These are phyloP conservation scores for Diaporthe batatas DNA, from an alignment of 2,329 filamentous ascomycete genomes.

Conservation along the genomic window DNA sequence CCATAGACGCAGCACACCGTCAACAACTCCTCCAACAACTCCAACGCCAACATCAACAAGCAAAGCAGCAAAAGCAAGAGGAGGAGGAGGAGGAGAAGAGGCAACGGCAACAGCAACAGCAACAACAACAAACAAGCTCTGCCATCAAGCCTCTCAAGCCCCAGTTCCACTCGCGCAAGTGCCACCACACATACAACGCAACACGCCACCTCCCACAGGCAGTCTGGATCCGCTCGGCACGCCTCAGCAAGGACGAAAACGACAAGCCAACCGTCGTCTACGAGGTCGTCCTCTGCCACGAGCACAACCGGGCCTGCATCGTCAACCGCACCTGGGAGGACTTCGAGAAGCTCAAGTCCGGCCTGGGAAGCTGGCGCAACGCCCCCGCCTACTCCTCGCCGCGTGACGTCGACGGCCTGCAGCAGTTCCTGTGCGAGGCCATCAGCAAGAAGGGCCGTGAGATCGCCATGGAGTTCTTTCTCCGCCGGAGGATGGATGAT, in stretches of 20 bases:
- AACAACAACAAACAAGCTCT: not conserved
- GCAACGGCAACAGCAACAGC: not conserved
- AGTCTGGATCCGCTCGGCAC: slow-evolving; percentile 45
- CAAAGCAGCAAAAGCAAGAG: not conserved
- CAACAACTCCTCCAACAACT: slow-evolving; percentile 12
- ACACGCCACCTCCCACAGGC: slow-evolving; percentile 44
- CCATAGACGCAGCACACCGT: slow-evolving; percentile 21
- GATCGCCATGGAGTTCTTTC: slow-evolving; percentile 47
- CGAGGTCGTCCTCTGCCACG: slow-evolving; percentile 49
- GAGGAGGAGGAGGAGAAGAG: not conserved
- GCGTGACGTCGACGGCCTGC: slow-evolving; percentile 43
- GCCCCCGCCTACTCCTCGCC: slow-evolving; percentile 33
- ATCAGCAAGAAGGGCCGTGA: slow-evolving; percentile 41
- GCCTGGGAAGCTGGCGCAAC: slow-evolving; percentile 37
- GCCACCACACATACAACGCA: slow-evolving; percentile 51
- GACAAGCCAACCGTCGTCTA: slow-evolving; percentile 42
- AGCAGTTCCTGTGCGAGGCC: slow-evolving; percentile 44
- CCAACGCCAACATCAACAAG: slow-evolving; percentile 1
- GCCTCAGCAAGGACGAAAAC: slow-evolving; percentile 16
- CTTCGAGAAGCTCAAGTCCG: slow-evolving; percentile 44
- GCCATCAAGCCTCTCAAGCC: slow-evolving; percentile 43
- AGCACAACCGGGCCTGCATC: slow-evolving; percentile 51
- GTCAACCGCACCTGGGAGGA: slow-evolving; percentile 49
- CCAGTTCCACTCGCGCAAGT: slow-evolving; percentile 49
- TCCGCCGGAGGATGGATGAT: slow-evolving; percentile 49